These are phyloP conservation scores for Elsinoe perseae DNA, from an alignment of 2,329 filamentous ascomycete species.

Conservation along the genomic window DNA sequence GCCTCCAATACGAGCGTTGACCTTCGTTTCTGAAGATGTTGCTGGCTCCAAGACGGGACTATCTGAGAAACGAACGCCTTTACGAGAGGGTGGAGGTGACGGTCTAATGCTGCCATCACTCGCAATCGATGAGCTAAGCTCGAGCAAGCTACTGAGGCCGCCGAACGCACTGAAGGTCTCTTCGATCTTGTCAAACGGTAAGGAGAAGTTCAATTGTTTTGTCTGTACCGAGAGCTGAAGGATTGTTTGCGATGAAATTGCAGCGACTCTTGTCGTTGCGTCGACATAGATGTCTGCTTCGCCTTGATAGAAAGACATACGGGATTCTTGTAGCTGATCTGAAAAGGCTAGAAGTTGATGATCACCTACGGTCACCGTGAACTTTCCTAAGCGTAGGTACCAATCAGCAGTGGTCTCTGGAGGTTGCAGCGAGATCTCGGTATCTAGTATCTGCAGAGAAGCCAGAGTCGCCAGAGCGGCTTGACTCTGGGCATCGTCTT, in stretches of 20 bases:
- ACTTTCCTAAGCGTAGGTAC: slow-evolving; percentile 1
- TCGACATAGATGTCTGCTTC: slow-evolving; percentile 22
- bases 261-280: slow-evolving; percentile 20
- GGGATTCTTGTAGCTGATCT: slow-evolving; percentile 6
- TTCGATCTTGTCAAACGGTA: slow-evolving; percentile 48
- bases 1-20: slow-evolving; percentile 70
- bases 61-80: slow-evolving; percentile 52
- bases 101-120: slow-evolving; percentile 41
- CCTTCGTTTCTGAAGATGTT: slow-evolving; percentile 47
- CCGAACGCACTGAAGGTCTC: slow-evolving; percentile 85
- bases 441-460: background rate
- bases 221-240: slow-evolving; percentile 57
- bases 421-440: background rate
- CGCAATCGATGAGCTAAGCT: slow-evolving; percentile 75
- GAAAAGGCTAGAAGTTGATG: slow-evolving; percentile 7
- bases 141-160: slow-evolving; percentile 82
- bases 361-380: background rate
- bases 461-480: background rate
- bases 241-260: slow-evolving; percentile 22
- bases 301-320: slow-evolving; percentile 7
- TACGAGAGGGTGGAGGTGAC: slow-evolving; percentile 31
- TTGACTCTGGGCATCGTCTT: background rate
- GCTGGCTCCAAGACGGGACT: slow-evolving; percentile 15
- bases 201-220: slow-evolving; percentile 55
- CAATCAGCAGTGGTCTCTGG: background rate